Evolutionary conservation across 139 green algal species (phyloP), one percentile per base, ranked within the genome.

Genomic region (Deuterostichococcus epilithicus): DNA sequence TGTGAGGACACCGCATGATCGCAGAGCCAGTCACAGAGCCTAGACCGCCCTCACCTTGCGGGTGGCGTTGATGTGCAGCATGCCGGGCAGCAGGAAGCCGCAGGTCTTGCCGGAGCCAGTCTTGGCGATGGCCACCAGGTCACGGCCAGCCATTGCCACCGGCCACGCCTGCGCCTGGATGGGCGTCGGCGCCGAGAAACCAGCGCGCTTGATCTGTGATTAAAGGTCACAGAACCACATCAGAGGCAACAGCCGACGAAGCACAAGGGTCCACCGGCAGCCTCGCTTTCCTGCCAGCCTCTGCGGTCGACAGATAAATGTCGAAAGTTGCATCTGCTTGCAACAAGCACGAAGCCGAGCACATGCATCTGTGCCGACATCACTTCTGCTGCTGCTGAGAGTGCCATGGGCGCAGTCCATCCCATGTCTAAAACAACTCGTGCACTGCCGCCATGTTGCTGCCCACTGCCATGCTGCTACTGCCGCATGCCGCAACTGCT

Each of bases 111-210:
- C 52, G 8, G 52, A 63, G 18, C 52, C 52, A 5, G 52, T 63
- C 52, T 63, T 63, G 52, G 52, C 52, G 52, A 63, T 63, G 52
- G 52, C 52, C 13, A 63, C 52, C 52, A 63, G 20, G 52, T 63
- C 52, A 28, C 52, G 52, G 13, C 52, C 52, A 23, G 52, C 10
- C 52, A 63, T 63, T 13, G 52, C 52, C 10, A 63, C 52, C 13
- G 52, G 91, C 93, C 93, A 97, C 0, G 88, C 83, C 84, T 96
- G 91, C 1, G 89, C 87, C 80, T 97, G 93, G 75, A 97, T 97
- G 42, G 91, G 85, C 32, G 93, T 96, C 0, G 93, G 92, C 32
- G 82, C 74, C n/a, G 77, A 84, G 82, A 94, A 97, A 23, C 92
- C 92, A 18, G 92, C 92, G 35, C 78, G 78, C 33, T 79, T 81